These are phyloP conservation scores for Neolentinus lepideus DNA, from an alignment of 1,284 basidiomycete species.

Conservation along the genomic window DNA sequence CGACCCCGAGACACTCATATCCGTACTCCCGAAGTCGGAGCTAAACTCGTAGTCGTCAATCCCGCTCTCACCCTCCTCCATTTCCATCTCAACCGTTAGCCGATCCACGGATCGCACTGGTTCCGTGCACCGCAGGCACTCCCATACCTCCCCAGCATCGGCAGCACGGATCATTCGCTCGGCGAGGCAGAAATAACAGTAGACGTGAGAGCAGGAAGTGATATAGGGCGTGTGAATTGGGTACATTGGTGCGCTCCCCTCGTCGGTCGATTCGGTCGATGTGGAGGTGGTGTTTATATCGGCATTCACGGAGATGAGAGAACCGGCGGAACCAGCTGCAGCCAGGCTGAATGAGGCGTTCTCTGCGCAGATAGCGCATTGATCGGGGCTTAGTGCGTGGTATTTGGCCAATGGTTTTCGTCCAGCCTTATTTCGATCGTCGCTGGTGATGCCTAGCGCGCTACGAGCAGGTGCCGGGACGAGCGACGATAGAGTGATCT, in stretches of 20 bases:
- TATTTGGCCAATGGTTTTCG: conserved; percentile 43
- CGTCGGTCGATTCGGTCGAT: conserved; percentile 9
- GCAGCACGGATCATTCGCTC: conserved; percentile 70
- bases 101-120: conserved; percentile 50
- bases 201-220: conserved; percentile 73
- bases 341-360: conserved; percentile 57
- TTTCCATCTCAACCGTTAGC: background rate
- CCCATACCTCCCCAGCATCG: conserved; percentile 66
- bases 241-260: conserved; percentile 41
- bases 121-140: conserved; percentile 72
- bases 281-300: conserved; percentile 10
- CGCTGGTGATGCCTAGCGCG: conserved; percentile 20
- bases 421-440: conserved; percentile 4
- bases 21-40: conserved; percentile 18
- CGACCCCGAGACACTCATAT: conserved; percentile 29
- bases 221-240: conserved; percentile 69
- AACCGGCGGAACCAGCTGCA: conserved; percentile 42
- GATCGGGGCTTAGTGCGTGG: conserved; percentile 52
- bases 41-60: conserved; percentile 11
- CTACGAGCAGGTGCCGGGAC: conserved; percentile 22
- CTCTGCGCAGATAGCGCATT: conserved; percentile 78
- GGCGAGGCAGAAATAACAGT: conserved; percentile 85
- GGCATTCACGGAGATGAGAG: conserved; percentile 34
- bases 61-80: conserved; percentile 26
- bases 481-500: conserved; percentile 26